Evolutionary conservation across 225 moss, liverwort and hornwort genomes (phyloP).

Genomic region (Antitrichia curtipendula): DNA sequence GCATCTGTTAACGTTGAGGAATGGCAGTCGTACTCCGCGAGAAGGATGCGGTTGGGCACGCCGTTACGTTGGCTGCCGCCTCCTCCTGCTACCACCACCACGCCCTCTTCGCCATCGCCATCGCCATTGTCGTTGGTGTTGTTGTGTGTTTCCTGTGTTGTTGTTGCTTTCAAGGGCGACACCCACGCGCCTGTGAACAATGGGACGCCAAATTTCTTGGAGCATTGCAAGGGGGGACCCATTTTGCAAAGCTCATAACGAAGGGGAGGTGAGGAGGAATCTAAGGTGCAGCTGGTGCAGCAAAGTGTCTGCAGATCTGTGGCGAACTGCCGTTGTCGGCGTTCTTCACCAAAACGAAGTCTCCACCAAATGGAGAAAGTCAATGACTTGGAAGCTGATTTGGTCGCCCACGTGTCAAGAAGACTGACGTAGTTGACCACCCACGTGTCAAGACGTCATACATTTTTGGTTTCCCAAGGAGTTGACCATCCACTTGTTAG

Average conservation of each 20-base stretch:
- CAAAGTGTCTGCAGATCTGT: neutral
- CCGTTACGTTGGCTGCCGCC: constrained; percentile 65
- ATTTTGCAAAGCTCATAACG: neutral
- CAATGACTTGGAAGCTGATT: neutral
- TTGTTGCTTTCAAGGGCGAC: neutral
- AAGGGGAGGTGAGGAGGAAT: neutral
- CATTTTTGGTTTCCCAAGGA: neutral
- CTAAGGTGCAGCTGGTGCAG: neutral
- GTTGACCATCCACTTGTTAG: neutral
- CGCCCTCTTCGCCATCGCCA: neutral
- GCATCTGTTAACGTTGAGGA: constrained; percentile 52
- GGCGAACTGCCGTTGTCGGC: neutral
- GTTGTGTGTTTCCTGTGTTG: neutral
- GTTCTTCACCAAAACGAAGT: neutral
- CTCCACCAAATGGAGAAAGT: neutral
- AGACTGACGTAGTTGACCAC: neutral
- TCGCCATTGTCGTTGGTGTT: neutral
- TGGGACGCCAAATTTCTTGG: constrained; percentile 62
- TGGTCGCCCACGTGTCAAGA: neutral
- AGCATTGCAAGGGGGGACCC: constrained; percentile 27
- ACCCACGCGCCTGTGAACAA: constrained; percentile 65
- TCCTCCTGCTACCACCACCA: constrained; percentile 54
- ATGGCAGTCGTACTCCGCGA: constrained; percentile 44
- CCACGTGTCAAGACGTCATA: neutral
- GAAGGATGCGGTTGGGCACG: constrained; percentile 47